These are phyloP conservation scores for Dothidotthia symphoricarpi DNA, from an alignment of 2,329 filamentous ascomycete species.

Conservation along the genomic window DNA sequence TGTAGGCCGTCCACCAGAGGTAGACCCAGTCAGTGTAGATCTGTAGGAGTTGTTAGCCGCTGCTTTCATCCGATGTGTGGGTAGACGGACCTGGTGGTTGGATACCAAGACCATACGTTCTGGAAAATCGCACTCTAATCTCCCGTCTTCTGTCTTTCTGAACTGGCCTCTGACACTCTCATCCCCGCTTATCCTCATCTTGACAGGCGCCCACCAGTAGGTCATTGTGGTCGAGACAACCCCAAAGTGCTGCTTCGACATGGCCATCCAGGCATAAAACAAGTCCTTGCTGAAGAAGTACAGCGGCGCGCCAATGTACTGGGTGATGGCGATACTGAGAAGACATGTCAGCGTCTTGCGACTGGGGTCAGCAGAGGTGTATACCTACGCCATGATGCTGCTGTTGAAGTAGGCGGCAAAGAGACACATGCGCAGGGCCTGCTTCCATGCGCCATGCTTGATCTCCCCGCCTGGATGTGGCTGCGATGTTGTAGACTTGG, in stretches of 20 bases:
- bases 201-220: slow-evolving; percentile 78
- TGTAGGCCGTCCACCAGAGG: slow-evolving; percentile 89
- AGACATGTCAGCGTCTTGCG: slow-evolving; percentile 25
- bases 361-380: slow-evolving; percentile 7
- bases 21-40: slow-evolving; percentile 91
- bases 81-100: slow-evolving; percentile 65
- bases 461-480: slow-evolving; percentile 40
- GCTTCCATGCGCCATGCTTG: slow-evolving; percentile 45
- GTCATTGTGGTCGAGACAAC: slow-evolving; percentile 76
- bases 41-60: slow-evolving; percentile 34
- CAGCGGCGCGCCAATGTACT: slow-evolving; percentile 69
- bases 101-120: slow-evolving; percentile 78
- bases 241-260: slow-evolving; percentile 83
- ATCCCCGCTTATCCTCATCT: slow-evolving; percentile 78
- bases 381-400: slow-evolving; percentile 43
- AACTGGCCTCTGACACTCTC: slow-evolving; percentile 75
- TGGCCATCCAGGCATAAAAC: slow-evolving; percentile 80
- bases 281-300: slow-evolving; percentile 71
- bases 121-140: slow-evolving; percentile 73
- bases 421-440: slow-evolving; percentile 45
- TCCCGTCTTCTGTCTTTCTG: slow-evolving; percentile 64
- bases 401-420: slow-evolving; percentile 49
- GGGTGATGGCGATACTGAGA: slow-evolving; percentile 58
- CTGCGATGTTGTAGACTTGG: slow-evolving; percentile 10
- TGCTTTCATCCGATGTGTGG: background rate